Conservation (phyloP, 768 basidiomycete species). For the Amanita pseudoporphyria region DNA sequence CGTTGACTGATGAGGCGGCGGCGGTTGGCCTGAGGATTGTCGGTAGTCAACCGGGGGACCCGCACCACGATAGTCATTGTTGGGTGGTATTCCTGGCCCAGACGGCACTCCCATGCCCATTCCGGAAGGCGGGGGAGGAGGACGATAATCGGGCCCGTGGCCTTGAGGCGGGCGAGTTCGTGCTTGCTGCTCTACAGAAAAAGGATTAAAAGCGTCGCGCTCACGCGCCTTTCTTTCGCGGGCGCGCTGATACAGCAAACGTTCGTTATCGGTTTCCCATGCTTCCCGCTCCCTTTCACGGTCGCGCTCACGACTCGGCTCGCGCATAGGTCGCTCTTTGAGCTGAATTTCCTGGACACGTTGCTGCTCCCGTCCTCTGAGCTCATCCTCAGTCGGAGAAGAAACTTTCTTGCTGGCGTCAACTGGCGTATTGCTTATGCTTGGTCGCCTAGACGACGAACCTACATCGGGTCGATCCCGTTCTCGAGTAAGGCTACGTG, state of each 20-base stretch:
- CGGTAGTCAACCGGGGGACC: background rate
- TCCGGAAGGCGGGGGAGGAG: background rate
- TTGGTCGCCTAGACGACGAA: conserved; percentile 1
- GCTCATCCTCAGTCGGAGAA: conserved; percentile 12
- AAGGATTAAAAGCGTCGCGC: conserved; percentile 17
- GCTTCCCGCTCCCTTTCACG: too few relatives aligned
- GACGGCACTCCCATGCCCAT: background rate
- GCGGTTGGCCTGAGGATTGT: background rate
- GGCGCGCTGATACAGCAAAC: conserved; percentile 11
- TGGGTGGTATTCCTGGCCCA: conserved; percentile 1
- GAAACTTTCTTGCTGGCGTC: background rate
- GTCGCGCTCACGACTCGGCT: conserved; percentile 11
- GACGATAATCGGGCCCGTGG: background rate
- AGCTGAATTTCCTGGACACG: conserved; percentile 11
- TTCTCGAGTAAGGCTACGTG: conserved; percentile 1
- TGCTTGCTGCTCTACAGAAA: background rate
- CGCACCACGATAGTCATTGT: background rate
- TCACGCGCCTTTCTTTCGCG: conserved; percentile 20
- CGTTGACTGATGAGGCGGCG: conserved; percentile 12
- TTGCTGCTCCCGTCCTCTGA: conserved; percentile 10
- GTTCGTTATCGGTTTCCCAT: conserved; percentile 12
- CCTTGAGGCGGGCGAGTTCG: background rate
- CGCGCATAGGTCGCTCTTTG: conserved; percentile 4
- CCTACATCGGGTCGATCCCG: background rate
- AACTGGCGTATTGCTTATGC: background rate